Conservation (phyloP, 768 basidiomycete species). For the Russula brevipes region DNA sequence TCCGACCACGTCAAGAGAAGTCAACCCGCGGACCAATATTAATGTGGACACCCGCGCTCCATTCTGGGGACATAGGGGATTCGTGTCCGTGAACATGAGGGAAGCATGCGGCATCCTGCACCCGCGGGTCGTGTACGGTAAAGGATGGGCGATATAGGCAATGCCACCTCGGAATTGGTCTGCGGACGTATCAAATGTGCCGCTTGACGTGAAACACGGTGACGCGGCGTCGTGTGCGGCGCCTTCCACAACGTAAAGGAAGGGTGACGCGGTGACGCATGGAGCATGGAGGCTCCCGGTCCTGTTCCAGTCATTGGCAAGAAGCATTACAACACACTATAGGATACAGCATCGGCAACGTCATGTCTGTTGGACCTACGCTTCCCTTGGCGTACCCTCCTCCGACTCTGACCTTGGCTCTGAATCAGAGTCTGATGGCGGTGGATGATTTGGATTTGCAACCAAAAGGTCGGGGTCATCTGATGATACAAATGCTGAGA, state of each 20-base stretch:
- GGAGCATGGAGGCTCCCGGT: neutral
- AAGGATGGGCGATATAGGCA: too few species aligned
- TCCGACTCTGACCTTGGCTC: constrained; percentile 7
- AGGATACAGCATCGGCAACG: neutral
- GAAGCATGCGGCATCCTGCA: too few species aligned
- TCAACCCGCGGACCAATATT: too few species aligned
- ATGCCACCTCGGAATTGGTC: neutral
- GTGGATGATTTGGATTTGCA: constrained; percentile 21
- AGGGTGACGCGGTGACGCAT: neutral
- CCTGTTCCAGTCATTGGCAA: neutral
- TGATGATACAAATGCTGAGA: neutral
- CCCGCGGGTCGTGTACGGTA: too few species aligned
- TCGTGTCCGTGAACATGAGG: neutral
- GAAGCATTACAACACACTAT: neutral
- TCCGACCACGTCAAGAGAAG: neutral
- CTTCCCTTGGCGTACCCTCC: neutral
- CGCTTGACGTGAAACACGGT: neutral
- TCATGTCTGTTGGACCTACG: neutral
- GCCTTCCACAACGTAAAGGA: constrained; percentile 11
- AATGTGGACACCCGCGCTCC: neutral
- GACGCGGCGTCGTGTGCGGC: neutral
- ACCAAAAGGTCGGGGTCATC: constrained; percentile 15
- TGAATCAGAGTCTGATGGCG: neutral
- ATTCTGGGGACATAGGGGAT: neutral
- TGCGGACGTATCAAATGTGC: neutral